These are phyloP conservation scores for Abortiporus biennis DNA, from an alignment of 1,284 basidiomycete species.

Conservation along the genomic window DNA sequence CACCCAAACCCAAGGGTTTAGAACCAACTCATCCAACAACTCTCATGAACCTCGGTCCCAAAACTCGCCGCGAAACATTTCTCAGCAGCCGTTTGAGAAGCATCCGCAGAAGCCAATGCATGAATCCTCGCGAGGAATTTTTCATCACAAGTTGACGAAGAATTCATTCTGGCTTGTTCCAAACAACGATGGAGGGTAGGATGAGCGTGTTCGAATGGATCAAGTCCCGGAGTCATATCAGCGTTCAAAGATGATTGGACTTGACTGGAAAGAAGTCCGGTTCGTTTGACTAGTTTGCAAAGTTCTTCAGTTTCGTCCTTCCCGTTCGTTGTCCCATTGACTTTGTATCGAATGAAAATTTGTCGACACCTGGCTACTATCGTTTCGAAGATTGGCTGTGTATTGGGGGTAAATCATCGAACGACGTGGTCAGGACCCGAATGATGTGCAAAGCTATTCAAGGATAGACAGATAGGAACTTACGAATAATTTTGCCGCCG, in stretches of 20 bases:
- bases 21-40: conserved; percentile 27
- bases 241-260: neutral
- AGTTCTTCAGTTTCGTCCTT: conserved; percentile 19
- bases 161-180: conserved; percentile 20
- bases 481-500: conserved; percentile 57
- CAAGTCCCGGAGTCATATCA: neutral
- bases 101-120: no score
- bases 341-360: no score
- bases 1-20: no score
- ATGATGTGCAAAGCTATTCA: no score
- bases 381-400: no score
- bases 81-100: no score
- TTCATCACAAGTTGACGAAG: conserved; percentile 13
- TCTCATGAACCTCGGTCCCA: conserved; percentile 22
- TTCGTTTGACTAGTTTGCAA: conserved; percentile 18
- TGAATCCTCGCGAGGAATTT: no score
- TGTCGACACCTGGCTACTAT: no score
- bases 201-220: conserved; percentile 22
- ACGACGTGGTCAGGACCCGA: no score
- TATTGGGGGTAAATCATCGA: no score
- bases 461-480: conserved; percentile 24
- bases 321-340: neutral
- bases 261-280: conserved; percentile 11
- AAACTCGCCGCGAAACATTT: no score
- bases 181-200: conserved; percentile 17